These are phyloP conservation scores for Backusella circina DNA, from an alignment of 192 early-diverging fungal species.

Conservation along the genomic window DNA sequence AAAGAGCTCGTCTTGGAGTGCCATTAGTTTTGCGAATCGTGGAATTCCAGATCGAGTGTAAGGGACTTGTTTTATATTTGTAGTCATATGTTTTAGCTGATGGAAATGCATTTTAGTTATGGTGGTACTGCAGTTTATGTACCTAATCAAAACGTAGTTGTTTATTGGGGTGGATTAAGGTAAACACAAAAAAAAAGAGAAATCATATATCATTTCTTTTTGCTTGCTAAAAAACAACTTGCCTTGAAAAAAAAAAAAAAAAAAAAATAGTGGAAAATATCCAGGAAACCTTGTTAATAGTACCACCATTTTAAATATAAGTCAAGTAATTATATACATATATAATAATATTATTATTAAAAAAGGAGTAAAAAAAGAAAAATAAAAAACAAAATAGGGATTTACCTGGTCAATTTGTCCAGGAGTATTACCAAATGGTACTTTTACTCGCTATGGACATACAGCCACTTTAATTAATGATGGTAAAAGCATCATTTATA, in stretches of 20 bases:
- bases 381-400: background rate
- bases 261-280: background rate
- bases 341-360: background rate
- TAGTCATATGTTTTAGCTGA: background rate
- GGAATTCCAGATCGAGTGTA: background rate
- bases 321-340: background rate
- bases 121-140: background rate
- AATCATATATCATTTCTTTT: background rate
- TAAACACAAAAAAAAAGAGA: background rate
- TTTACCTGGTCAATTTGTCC: background rate
- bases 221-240: background rate
- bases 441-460: background rate
- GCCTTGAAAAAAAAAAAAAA: background rate
- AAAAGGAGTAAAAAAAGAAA: background rate
- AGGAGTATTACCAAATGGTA: background rate
- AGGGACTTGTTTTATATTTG: background rate
- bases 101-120: constrained; percentile 7
- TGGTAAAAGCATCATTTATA: background rate
- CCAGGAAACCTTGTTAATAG: background rate
- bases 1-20: background rate
- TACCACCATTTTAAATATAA: background rate
- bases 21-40: background rate
- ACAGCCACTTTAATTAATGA: background rate
- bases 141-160: background rate
- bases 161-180: constrained; percentile 10